Conservation (phyloP, 495 filamentous ascomycete genomes). For the Penicillium taxi region DNA sequence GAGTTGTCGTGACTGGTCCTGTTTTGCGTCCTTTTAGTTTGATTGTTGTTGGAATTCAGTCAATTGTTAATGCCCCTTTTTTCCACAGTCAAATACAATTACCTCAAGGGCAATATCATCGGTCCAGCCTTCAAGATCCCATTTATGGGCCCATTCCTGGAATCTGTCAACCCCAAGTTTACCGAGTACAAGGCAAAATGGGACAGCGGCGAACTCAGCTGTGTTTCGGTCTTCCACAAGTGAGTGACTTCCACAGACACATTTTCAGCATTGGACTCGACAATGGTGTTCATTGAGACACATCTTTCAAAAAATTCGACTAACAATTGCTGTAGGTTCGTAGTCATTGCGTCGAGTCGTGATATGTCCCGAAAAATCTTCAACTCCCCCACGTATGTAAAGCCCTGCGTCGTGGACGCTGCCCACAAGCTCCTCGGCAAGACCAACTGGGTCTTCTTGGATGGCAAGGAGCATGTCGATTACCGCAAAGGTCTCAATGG, state of each 20-base stretch:
- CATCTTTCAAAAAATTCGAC: constrained; percentile 7
- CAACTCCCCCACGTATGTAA: constrained; percentile 87
- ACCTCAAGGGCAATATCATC: constrained; percentile 75
- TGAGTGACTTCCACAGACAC: constrained; percentile 39
- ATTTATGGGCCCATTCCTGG: constrained; percentile 91
- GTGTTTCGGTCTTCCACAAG: constrained; percentile 99
- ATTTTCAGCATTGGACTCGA: background rate
- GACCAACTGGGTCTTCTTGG: constrained; percentile 95
- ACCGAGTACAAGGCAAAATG: constrained; percentile 86
- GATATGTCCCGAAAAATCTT: constrained; percentile 96
- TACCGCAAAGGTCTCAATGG: constrained; percentile 95
- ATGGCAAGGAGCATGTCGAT: constrained; percentile 90
- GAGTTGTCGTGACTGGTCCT: no score
- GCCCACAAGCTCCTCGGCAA: constrained; percentile 90
- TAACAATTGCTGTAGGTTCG: constrained; percentile 56
- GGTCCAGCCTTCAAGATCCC: constrained; percentile 81
- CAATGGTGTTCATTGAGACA: no score
- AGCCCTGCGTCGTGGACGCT: constrained; percentile 93
- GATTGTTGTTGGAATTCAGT: no score
- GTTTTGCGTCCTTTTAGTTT: no score
- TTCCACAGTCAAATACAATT: constrained; percentile 73
- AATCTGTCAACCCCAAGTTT: constrained; percentile 89
- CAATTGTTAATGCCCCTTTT: constrained; percentile 8
- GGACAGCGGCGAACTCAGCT: constrained; percentile 83
- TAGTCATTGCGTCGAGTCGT: constrained; percentile 91